phyloP scores from a whole-genome alignment of 768 basidiomycete species.

The Boletus insuetus region DNA sequence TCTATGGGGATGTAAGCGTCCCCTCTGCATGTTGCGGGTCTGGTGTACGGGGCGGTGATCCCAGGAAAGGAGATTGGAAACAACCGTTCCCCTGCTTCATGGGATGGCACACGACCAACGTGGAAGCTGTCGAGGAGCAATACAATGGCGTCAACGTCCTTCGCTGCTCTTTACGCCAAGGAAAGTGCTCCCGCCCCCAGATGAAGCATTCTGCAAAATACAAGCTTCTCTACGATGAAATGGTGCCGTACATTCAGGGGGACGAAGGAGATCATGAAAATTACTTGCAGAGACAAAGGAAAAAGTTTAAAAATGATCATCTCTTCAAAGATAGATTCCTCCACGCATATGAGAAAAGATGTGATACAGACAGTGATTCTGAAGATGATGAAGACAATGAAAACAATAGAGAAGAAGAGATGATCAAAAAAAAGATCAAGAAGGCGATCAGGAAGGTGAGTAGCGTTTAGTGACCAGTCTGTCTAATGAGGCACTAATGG shows the following conservation, averaged over 20 bases:
- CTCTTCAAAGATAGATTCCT: too few species aligned
- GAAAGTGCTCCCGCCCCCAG: background rate
- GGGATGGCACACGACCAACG: slow-evolving; percentile 4
- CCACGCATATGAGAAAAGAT: too few species aligned
- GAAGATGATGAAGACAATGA: too few species aligned
- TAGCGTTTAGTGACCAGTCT: too few species aligned
- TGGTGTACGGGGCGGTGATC: background rate
- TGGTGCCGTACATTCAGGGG: background rate
- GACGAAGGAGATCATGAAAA: background rate
- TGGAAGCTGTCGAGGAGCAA: background rate
- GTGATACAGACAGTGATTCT: too few species aligned
- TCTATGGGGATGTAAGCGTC: background rate
- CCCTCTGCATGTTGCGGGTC: background rate
- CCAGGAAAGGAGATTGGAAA: background rate
- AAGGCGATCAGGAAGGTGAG: too few species aligned
- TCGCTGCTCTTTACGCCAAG: background rate
- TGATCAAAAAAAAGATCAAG: too few species aligned
- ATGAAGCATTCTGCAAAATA: background rate
- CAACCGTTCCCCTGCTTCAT: background rate
- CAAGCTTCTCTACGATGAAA: background rate
- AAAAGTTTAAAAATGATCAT: background rate
- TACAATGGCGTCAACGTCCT: slow-evolving; percentile 9
- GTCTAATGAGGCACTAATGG: too few species aligned
- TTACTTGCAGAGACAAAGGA: background rate
- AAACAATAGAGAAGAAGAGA: too few species aligned